Percentiles rank a stretch among this genome's conserved stretches.
phyloP scores from a whole-genome alignment of 345 rosid species.

The Acer campestre region DNA sequence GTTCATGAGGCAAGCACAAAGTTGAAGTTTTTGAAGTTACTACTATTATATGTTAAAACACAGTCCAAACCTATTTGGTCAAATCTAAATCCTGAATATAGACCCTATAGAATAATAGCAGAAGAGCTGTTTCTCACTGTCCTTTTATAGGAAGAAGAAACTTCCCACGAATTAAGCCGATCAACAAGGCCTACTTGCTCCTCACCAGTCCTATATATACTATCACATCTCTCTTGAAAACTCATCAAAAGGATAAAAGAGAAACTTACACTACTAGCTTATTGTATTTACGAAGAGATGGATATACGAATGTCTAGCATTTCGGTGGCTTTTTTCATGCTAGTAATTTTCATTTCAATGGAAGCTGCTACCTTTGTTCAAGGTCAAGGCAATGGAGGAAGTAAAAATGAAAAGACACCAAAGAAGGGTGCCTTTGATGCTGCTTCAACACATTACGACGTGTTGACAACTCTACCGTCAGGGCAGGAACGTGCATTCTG shows the following conservation, averaged over 20 bases:
- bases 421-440: slow-evolving; percentile 43
- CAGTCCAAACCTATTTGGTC: background rate
- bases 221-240: background rate
- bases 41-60: slow-evolving; percentile 8
- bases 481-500: slow-evolving; percentile 62
- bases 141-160: slow-evolving; percentile 13
- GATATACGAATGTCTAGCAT: slow-evolving; percentile 25
- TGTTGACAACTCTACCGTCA: slow-evolving; percentile 28
- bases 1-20: slow-evolving; percentile 9
- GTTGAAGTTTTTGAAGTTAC: background rate
- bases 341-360: slow-evolving; percentile 21
- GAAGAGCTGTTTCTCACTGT: slow-evolving; percentile 25
- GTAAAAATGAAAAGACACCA: background rate
- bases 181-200: slow-evolving; percentile 20
- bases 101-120: slow-evolving; percentile 1
- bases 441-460: slow-evolving; percentile 51
- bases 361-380: slow-evolving; percentile 25
- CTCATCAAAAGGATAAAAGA: background rate
- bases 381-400: slow-evolving; percentile 14
- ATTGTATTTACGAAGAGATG: background rate
- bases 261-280: background rate
- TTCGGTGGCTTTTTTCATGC: slow-evolving; percentile 22
- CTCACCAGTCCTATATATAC: slow-evolving; percentile 1
- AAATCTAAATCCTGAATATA: background rate
- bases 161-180: slow-evolving; percentile 20